Evolutionary conservation across 805 yeast species (phyloP), one percentile per base, ranked within the genome.

Genomic region (Ogataea populi-albae): DNA sequence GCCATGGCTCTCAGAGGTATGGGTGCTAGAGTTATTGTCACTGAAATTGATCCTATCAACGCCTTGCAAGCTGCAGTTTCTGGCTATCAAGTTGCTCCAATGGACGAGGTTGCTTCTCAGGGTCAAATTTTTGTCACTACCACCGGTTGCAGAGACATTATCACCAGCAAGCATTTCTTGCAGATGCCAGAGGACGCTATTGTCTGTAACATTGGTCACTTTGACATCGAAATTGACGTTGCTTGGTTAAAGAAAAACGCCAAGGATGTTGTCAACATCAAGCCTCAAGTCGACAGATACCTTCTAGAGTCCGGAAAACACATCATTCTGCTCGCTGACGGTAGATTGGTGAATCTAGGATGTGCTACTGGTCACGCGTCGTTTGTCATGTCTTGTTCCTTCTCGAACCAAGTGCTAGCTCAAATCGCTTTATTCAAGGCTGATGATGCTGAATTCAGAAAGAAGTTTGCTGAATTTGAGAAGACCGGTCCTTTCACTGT

Each of bases 321-420:
- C 77, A 64, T 91, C 64, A 88, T 91, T 73, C 77, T 91, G 65
- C 84, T 91, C 61, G 98, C 98, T 53, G 96, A 89, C 72, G 98
- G 98, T 75, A 88, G 98, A 77, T 83, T 91, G 62, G 98, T 91
- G 66, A 91, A 91, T 88, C 79, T 91, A 66, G 98, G 98, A 61
- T 93, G 98, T 77, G 98, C 98, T 66, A 91, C 98, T 61, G 98
- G 98, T 66, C 98, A 91, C 79, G 85, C 98, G 34, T 87, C 97
- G 26, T 91, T 91, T 65, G 98, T 91, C 63, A 91, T 91, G 98
- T 88, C 97, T 47, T 93, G 98, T 75, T 93, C 98, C 38, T 91
- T 91, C 95, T 86, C 97, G 59, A 91, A 91, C 86, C 98, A 91
- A 77, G 98, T 91, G 50, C 78, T 91, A 65, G 98, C 98, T 57